Conservation (phyloP, 352 stramenopile genomes). For the Pythium plurisporium region DNA sequence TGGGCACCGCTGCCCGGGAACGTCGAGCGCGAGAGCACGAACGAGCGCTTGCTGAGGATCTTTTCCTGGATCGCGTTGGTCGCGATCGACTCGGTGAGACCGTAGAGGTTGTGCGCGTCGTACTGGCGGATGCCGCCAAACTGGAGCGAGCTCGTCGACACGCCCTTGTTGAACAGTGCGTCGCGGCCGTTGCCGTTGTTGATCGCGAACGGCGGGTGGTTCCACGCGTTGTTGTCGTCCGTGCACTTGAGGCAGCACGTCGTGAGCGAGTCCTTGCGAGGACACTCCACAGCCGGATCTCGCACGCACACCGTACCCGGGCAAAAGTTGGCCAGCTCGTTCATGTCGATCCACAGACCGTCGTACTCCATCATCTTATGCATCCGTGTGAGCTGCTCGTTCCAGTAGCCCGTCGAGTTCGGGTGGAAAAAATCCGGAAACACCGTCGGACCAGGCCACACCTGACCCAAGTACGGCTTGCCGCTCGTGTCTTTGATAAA, state of each 20-base stretch:
- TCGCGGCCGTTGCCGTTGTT: too few species aligned
- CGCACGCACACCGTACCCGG: conserved; percentile 36
- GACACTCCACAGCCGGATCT: conserved; percentile 29
- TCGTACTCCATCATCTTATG: conserved; percentile 54
- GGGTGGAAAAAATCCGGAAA: conserved; percentile 86
- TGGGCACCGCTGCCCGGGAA: conserved; percentile 60
- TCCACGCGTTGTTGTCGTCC: conserved; percentile 40
- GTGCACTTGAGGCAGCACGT: conserved; percentile 44
- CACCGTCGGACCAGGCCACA: conserved; percentile 70
- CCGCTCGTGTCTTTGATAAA: conserved; percentile 73
- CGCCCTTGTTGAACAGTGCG: too few species aligned
- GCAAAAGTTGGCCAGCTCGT: conserved; percentile 81
- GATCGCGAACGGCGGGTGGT: conserved; percentile 56
- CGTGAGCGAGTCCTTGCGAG: conserved; percentile 33
- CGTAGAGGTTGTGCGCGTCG: conserved; percentile 81
- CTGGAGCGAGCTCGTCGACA: conserved; percentile 53
- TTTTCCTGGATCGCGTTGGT: conserved; percentile 50
- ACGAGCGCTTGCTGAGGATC: conserved; percentile 51
- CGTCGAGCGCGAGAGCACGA: conserved; percentile 69
- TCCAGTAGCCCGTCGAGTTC: conserved; percentile 57
- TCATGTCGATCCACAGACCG: conserved; percentile 88
- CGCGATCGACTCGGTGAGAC: conserved; percentile 65
- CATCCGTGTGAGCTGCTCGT: conserved; percentile 50
- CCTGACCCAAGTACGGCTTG: conserved; percentile 62
- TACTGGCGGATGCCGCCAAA: conserved; percentile 54